These are phyloP conservation scores for Ailanthus altissimus DNA, from an alignment of 345 rosid species.

Conservation along the genomic window DNA sequence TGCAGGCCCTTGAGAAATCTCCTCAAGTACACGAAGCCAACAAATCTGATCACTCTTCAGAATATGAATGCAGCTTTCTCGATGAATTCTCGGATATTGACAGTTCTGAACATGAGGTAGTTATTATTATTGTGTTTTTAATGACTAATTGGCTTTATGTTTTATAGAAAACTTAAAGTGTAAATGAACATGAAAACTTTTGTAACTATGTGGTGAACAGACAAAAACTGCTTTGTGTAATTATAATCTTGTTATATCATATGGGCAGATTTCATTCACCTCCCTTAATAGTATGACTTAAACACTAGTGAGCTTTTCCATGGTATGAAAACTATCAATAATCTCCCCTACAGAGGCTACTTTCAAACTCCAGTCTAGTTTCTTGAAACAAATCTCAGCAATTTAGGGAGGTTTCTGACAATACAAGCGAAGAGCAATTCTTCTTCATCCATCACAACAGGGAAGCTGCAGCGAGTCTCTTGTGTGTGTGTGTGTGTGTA, in stretches of 20 bases:
- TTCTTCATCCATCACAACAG: not conserved
- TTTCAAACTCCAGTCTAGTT: not conserved
- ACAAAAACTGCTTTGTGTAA: not conserved
- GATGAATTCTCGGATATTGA: slow-evolving; percentile 54
- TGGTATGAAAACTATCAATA: not conserved
- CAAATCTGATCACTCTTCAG: slow-evolving; percentile 52
- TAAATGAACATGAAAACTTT: not conserved
- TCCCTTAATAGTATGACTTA: not conserved
- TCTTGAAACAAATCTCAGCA: not conserved
- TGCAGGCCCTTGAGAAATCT: slow-evolving; percentile 59
- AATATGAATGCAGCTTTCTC: slow-evolving; percentile 46
- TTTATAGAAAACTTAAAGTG: not conserved
- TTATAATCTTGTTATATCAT: not conserved
- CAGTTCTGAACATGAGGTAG: slow-evolving; percentile 68
- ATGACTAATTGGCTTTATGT: not conserved
- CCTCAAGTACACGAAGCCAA: slow-evolving; percentile 39
- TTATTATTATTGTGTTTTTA: not conserved
- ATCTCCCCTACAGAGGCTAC: not conserved
- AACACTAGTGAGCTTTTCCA: not conserved
- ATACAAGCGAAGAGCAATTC: not conserved
- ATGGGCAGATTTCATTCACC: not conserved
- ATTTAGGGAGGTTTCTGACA: not conserved
- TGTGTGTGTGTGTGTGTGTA: not conserved
- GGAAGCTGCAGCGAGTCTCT: not conserved
- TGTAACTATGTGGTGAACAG: not conserved